phyloP scores from a whole-genome alignment of 2,329 filamentous ascomycete genomes.

The Domatiomyces catenatus region DNA sequence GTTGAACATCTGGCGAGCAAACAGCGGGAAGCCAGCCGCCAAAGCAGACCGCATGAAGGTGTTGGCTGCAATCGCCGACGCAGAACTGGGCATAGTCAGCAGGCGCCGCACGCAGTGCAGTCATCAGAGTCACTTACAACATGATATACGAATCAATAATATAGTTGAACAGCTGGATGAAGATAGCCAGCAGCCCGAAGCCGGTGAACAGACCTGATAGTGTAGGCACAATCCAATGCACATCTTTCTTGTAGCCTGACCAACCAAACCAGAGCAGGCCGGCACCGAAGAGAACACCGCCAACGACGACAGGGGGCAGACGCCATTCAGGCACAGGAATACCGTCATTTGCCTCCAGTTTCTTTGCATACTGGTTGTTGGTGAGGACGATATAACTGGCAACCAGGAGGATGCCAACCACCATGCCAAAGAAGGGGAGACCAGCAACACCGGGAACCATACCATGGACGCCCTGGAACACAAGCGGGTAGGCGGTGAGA shows the following conservation, averaged over 20 bases:
- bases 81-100: conserved; percentile 24
- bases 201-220: conserved; percentile 38
- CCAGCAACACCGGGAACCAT: conserved; percentile 57
- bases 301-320: conserved; percentile 38
- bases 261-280: conserved; percentile 69
- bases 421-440: conserved; percentile 73
- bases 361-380: conserved; percentile 53
- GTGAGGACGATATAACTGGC: conserved; percentile 47
- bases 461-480: conserved; percentile 42
- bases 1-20: conserved; percentile 41
- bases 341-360: conserved; percentile 50
- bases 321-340: conserved; percentile 44
- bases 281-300: conserved; percentile 37
- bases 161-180: conserved; percentile 43
- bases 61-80: conserved; percentile 35
- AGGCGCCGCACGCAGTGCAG: too few relatives aligned
- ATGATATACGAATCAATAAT: conserved; percentile 45
- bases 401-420: conserved; percentile 54
- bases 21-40: conserved; percentile 34
- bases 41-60: conserved; percentile 32
- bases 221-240: conserved; percentile 29
- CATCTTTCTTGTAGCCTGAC: conserved; percentile 39
- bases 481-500: conserved; percentile 22
- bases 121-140: conserved; percentile 23
- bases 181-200: conserved; percentile 43